Evolutionary conservation across 148 eudicot species (phyloP).

Genomic region (Salicornia ramosissima): DNA sequence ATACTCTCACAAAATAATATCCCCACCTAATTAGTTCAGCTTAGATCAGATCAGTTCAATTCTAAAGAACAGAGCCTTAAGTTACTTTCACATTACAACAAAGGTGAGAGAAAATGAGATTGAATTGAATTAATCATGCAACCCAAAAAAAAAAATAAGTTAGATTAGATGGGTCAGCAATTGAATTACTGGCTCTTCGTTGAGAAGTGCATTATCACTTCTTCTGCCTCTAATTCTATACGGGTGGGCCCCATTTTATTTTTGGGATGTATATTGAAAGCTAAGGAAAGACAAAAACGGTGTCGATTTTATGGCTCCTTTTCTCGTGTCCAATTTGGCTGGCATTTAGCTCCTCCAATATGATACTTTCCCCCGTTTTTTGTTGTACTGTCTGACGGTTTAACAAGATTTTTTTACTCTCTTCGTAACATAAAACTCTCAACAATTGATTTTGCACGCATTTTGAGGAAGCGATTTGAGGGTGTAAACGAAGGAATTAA

Average conservation of each 20-base stretch:
- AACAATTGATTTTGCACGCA: too few relatives aligned
- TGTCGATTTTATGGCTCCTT: conserved; percentile 9
- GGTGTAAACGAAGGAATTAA: too few relatives aligned
- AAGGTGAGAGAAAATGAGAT: background rate
- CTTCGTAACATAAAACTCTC: too few relatives aligned
- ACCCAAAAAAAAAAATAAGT: background rate
- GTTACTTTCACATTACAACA: conserved; percentile 2
- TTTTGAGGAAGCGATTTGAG: too few relatives aligned
- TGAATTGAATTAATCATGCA: background rate
- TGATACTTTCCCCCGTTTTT: background rate
- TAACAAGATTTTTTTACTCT: too few relatives aligned
- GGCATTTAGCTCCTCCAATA: background rate
- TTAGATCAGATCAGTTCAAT: too few relatives aligned
- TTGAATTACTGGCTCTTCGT: background rate
- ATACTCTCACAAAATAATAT: too few relatives aligned
- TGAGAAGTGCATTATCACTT: conserved; percentile 8
- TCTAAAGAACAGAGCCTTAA: too few relatives aligned
- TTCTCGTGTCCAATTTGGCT: background rate
- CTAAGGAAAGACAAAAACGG: background rate
- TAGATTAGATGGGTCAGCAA: too few relatives aligned
- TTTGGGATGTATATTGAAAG: background rate
- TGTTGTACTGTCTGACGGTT: too few relatives aligned
- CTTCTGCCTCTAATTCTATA: too few relatives aligned
- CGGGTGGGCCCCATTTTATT: background rate
- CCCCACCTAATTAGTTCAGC: too few relatives aligned